phyloP scores from a whole-genome alignment of 352 stramenopile genomes.

The Globisporangium emineosum region DNA sequence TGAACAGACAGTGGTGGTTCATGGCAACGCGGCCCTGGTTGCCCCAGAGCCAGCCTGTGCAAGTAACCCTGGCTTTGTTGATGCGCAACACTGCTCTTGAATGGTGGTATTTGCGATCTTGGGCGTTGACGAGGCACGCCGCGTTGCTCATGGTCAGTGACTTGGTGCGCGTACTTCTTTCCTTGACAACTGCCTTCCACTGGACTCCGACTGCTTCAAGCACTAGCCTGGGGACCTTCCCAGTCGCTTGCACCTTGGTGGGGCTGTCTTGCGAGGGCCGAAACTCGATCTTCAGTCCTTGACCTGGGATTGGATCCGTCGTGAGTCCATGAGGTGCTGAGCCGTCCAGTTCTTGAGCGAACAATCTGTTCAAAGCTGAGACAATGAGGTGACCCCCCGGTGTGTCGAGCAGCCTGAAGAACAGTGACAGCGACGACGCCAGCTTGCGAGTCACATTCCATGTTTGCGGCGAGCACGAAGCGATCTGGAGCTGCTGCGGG shows the following conservation, averaged over 20 bases:
- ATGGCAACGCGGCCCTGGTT: neutral
- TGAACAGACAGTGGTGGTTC: conserved; percentile 1
- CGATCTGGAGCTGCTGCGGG: neutral
- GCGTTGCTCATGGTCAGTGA: neutral
- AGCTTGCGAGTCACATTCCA: neutral
- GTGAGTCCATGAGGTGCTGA: neutral
- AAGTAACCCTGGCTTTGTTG: neutral
- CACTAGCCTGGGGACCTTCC: neutral
- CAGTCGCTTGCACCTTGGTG: neutral
- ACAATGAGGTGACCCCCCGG: neutral
- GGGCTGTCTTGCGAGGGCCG: neutral
- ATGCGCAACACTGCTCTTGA: neutral
- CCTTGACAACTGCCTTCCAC: neutral
- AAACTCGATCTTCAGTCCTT: neutral
- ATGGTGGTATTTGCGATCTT: neutral
- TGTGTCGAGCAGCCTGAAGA: neutral
- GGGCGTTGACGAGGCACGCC: neutral
- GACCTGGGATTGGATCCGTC: neutral
- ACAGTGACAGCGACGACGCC: neutral
- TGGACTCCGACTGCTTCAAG: neutral
- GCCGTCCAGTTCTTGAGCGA: neutral
- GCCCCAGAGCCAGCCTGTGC: neutral
- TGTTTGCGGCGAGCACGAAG: neutral
- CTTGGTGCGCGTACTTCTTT: neutral
- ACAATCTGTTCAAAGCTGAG: neutral